A percentile compares a stretch with the other conserved stretches of the same genome.
Conservation (phyloP, 305 asterid species). For the Fraxinus greggii region DNA sequence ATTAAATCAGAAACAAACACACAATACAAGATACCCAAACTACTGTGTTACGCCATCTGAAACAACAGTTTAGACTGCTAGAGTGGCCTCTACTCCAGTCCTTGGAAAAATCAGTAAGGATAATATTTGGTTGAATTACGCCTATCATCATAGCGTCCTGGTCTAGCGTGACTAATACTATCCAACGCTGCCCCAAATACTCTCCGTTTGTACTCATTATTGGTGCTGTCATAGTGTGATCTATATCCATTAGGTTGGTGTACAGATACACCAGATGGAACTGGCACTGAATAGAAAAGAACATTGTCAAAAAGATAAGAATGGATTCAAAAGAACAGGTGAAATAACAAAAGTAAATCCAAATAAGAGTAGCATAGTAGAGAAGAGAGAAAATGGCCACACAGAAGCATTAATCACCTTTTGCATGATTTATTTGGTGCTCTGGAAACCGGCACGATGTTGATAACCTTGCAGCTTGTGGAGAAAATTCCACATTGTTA, state of each 20-base stretch:
- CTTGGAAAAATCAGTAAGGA: slow-evolving; percentile 32
- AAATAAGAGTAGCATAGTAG: neutral
- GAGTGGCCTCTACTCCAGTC: slow-evolving; percentile 34
- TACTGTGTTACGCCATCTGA: slow-evolving; percentile 26
- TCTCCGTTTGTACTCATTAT: slow-evolving; percentile 63
- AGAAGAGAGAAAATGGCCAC: slow-evolving; percentile 17
- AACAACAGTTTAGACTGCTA: slow-evolving; percentile 35
- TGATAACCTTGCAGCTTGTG: slow-evolving; percentile 42
- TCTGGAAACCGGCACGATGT: slow-evolving; percentile 50
- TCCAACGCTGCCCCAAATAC: slow-evolving; percentile 59
- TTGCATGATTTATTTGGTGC: slow-evolving; percentile 38
- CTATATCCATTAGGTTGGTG: slow-evolving; percentile 62
- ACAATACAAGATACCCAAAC: neutral
- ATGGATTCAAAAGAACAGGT: neutral
- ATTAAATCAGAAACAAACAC: slow-evolving; percentile 7
- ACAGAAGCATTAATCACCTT: slow-evolving; percentile 49
- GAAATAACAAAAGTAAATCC: neutral
- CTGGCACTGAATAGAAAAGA: slow-evolving; percentile 47
- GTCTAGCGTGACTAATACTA: slow-evolving; percentile 52
- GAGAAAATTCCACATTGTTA: slow-evolving; percentile 42
- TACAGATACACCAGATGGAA: slow-evolving; percentile 53
- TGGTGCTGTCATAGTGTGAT: slow-evolving; percentile 52
- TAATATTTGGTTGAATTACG: slow-evolving; percentile 37
- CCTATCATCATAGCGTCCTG: slow-evolving; percentile 54
- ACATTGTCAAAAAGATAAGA: slow-evolving; percentile 33